Percentiles rank a stretch among this genome's conserved stretches.
phyloP scores from a whole-genome alignment of 768 basidiomycete genomes.

The Rubroboletus satanas region DNA sequence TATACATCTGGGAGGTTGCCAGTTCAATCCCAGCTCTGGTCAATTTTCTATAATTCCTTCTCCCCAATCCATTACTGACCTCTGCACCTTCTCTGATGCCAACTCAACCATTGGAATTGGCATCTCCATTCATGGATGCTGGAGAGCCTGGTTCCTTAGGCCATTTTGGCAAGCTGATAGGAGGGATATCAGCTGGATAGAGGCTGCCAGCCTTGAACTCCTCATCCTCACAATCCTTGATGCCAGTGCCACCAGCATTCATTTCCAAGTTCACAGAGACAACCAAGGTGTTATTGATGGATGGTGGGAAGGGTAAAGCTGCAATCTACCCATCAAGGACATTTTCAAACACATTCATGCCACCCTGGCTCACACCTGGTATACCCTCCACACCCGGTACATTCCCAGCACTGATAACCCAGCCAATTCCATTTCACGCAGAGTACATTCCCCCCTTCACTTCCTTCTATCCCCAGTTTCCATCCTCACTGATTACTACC shows the following conservation, averaged over 20 bases:
- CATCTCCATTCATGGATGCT: not conserved
- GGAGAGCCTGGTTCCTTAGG: fast-evolving
- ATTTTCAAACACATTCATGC: conserved; percentile 28
- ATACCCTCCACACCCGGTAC: too few species aligned
- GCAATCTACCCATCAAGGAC: conserved; percentile 25
- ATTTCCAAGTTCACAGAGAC: conserved; percentile 15
- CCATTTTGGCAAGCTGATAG: not conserved
- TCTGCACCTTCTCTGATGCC: too few species aligned
- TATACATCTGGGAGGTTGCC: too few species aligned
- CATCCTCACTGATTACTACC: too few species aligned
- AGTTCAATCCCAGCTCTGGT: too few species aligned
- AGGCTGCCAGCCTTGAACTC: conserved; percentile 43
- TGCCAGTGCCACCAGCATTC: not conserved
- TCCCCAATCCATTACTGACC: too few species aligned
- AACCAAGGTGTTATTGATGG: conserved; percentile 34
- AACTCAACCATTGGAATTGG: too few species aligned
- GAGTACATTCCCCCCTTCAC: too few species aligned
- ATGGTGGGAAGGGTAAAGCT: conserved; percentile 31
- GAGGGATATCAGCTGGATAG: conserved; percentile 45
- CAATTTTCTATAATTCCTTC: too few species aligned
- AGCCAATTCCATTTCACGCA: too few species aligned
- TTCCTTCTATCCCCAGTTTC: too few species aligned
- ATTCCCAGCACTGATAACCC: too few species aligned
- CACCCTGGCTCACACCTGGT: not conserved
- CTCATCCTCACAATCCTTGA: conserved; percentile 24